Base-by-base conservation (phyloP, 306 rosid genomes). In the Inga leiocalycina region DNA sequence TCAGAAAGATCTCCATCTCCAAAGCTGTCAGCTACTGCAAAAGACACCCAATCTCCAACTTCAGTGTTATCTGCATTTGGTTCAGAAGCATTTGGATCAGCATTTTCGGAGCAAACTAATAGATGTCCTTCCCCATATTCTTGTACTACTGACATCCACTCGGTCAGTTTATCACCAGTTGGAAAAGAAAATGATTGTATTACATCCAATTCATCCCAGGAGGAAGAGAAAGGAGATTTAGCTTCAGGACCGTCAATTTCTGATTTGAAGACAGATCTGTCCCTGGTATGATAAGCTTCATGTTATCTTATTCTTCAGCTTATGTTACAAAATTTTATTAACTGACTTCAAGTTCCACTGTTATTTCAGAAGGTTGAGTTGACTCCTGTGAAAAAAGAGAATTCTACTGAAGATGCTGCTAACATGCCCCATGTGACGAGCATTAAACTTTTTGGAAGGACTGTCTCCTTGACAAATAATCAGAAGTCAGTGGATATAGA, bases 1-100 rank as follows among this genome's bases (percentile, higher is more conserved):
- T 65, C 84, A 16, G 96, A 91, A 87, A 86, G 87, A 81, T 92
- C 92, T 69, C 88, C 89, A 30, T 90, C 96, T 7, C 84, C 92
- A 12, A 89, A 89, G 79, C 76, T 80, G 66, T 74, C 83, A 11
- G 79, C 32, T 82, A 73, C 86, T 8, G 96, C 87, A 84, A 90
- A 91, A 75, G 91, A 86, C 71, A 83, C 84, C 48, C 91, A 79
- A 48, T 93, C 99, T 65, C 99, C 98, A 14, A 89, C 96, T 37
- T 95, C 97, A 9, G 94, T 89, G 74, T 77, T 92, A 41, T 86
- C 97, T 51, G 82, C 86, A 34, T 76, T 69, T 52, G 92, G 93
- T 75, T 92, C 94, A 1, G 98, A 95, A 44, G 85, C 90, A 43
- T 34, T 35, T 3, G 72, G 72, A 8, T 67, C 72, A 34, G 84